Conservation (phyloP, 179 eudicot species). For the Corrigiola litoralis region DNA sequence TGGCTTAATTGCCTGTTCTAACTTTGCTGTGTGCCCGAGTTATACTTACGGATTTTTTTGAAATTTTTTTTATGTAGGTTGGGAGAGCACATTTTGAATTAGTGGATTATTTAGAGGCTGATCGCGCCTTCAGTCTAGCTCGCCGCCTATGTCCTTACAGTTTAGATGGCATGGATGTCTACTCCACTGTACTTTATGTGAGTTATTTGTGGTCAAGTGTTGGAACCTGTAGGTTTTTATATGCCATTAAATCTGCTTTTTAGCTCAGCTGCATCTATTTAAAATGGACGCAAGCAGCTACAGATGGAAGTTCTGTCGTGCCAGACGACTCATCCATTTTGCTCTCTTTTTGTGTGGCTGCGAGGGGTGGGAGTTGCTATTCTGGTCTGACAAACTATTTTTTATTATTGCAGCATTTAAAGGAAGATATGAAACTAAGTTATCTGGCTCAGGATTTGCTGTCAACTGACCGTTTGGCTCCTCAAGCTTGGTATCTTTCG, state of each 20-base stretch:
- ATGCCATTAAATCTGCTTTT: background rate
- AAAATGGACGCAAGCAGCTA: too few relatives aligned
- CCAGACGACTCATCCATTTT: background rate
- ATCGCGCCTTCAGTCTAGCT: slow-evolving; percentile 84
- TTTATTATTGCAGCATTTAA: slow-evolving; percentile 63
- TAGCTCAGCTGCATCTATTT: background rate
- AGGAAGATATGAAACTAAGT: slow-evolving; percentile 97
- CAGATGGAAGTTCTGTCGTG: background rate
- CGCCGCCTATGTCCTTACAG: slow-evolving; percentile 85
- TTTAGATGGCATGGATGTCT: slow-evolving; percentile 96
- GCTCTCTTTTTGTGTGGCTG: background rate
- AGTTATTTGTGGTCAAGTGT: slow-evolving; percentile 26
- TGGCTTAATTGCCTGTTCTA: background rate
- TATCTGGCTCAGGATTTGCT: slow-evolving; percentile 95
- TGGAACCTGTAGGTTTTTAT: background rate
- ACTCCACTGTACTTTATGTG: slow-evolving; percentile 93
- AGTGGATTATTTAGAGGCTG: slow-evolving; percentile 95
- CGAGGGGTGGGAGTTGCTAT: background rate
- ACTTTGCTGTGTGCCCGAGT: background rate
- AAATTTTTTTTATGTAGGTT: slow-evolving; percentile 52
- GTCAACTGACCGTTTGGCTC: slow-evolving; percentile 93
- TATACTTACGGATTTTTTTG: background rate
- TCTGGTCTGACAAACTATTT: slow-evolving; percentile 6
- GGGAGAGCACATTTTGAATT: slow-evolving; percentile 92
- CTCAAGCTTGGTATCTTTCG: slow-evolving; percentile 83